Conservation (phyloP, 495 filamentous ascomycete species). For the Hypoxylon fragiforme region DNA sequence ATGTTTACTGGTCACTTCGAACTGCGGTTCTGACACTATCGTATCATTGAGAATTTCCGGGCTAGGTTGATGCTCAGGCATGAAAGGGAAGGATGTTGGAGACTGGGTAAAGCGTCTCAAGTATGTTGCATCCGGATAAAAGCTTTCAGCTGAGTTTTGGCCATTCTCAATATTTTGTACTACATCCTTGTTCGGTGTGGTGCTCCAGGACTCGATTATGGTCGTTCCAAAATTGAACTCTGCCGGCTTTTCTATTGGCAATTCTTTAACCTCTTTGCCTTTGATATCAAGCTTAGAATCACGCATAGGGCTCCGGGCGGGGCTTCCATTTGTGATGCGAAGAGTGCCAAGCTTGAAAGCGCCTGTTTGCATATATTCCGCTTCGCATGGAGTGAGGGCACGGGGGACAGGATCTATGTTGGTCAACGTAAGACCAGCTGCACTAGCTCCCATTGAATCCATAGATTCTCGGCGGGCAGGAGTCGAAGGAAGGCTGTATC, state of each 20-base stretch:
- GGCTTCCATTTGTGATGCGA: conserved; percentile 61
- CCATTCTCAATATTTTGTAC: background rate
- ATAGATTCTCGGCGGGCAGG: conserved; percentile 43
- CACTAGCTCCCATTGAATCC: conserved; percentile 38
- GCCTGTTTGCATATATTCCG: conserved; percentile 57
- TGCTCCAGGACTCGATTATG: background rate
- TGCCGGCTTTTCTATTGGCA: background rate
- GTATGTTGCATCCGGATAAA: conserved; percentile 39
- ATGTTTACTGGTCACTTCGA: conserved; percentile 51
- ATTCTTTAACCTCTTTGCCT: background rate
- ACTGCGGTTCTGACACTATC: conserved; percentile 29
- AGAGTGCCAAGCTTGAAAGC: conserved; percentile 62
- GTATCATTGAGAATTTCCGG: conserved; percentile 4
- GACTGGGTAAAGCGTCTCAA: conserved; percentile 11
- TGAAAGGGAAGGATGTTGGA: background rate
- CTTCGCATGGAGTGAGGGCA: conserved; percentile 49
- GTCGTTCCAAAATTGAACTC: conserved; percentile 4
- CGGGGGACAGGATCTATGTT: conserved; percentile 40
- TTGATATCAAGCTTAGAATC: conserved; percentile 2
- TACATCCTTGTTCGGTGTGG: background rate
- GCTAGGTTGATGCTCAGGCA: conserved; percentile 9
- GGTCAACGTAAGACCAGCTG: conserved; percentile 28
- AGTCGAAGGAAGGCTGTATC: conserved; percentile 44
- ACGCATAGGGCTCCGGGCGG: conserved; percentile 38
- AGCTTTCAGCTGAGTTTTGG: conserved; percentile 19